Conservation (phyloP, 768 basidiomycete genomes). For the Trametes cingulata region DNA sequence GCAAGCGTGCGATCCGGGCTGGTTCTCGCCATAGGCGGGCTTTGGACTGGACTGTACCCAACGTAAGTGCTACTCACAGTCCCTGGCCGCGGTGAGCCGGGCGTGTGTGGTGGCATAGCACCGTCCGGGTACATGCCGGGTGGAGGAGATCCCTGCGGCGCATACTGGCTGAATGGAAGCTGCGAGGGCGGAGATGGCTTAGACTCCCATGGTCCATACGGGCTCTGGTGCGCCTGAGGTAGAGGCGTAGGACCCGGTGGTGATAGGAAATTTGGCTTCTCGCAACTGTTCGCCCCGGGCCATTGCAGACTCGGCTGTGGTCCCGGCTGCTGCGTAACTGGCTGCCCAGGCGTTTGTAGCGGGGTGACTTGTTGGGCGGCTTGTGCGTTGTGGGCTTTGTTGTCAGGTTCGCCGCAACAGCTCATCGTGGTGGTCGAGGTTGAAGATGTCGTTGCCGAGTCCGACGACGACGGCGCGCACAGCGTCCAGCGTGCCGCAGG, state of each 20-base stretch:
- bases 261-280: constrained; percentile 41
- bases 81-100: constrained; percentile 12
- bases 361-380: constrained; percentile 35
- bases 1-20: constrained; percentile 27
- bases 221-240: constrained; percentile 32
- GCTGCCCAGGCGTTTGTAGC: constrained; percentile 23
- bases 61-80: constrained; percentile 6
- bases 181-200: constrained; percentile 18
- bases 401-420: constrained; percentile 61
- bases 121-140: constrained; percentile 13
- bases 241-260: constrained; percentile 50
- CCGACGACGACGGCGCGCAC: constrained; percentile 1
- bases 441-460: not conserved
- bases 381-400: constrained; percentile 30
- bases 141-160: constrained; percentile 19
- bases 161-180: constrained; percentile 19
- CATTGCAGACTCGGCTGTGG: constrained; percentile 37
- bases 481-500: not conserved
- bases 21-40: constrained; percentile 32
- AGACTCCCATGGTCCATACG: constrained; percentile 6
- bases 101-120: not conserved
- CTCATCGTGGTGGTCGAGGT: constrained; percentile 46
- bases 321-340: constrained; percentile 54
- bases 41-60: constrained; percentile 9
- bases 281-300: constrained; percentile 37